Evolutionary conservation across 23 red algal genomes (phyloP).

Genomic region (Chondrus crispus): DNA sequence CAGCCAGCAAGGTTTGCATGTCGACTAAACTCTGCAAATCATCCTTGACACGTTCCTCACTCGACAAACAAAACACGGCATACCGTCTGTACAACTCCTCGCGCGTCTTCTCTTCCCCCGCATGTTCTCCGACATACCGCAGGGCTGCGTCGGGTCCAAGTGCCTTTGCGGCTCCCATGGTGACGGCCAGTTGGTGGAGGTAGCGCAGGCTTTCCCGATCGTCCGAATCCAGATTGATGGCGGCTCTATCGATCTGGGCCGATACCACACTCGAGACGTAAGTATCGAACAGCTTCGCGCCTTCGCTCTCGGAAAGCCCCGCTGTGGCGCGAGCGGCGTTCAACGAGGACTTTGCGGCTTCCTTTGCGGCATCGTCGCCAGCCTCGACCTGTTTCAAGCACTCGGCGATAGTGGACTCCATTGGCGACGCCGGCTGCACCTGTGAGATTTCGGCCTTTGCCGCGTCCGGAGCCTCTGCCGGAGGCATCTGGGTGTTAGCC

Average conservation of each 20-base stretch:
- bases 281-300: neutral
- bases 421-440: constrained; percentile 12
- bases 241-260: constrained; percentile 43
- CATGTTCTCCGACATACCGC: constrained; percentile 42
- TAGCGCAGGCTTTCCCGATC: constrained; percentile 33
- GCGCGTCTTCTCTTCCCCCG: constrained; percentile 2
- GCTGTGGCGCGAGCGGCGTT: neutral
- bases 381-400: constrained; percentile 10
- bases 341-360: neutral
- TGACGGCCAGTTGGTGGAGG: neutral
- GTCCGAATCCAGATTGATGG: constrained; percentile 24
- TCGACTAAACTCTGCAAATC: constrained; percentile 56
- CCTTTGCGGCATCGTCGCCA: neutral
- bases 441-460: neutral
- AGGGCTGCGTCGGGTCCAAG: constrained; percentile 6
- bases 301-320: constrained; percentile 23
- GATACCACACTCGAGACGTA: constrained; percentile 45
- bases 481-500: neutral
- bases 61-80: constrained; percentile 61
- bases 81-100: constrained; percentile 73
- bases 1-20: constrained; percentile 39
- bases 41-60: constrained; percentile 20
- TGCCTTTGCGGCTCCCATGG: constrained; percentile 31
- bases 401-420: constrained; percentile 15
- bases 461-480: neutral